A percentile compares a stretch with the other conserved stretches of the same genome.
phyloP scores from a whole-genome alignment of 139 green algal species.

The Chlorella ohadii region DNA sequence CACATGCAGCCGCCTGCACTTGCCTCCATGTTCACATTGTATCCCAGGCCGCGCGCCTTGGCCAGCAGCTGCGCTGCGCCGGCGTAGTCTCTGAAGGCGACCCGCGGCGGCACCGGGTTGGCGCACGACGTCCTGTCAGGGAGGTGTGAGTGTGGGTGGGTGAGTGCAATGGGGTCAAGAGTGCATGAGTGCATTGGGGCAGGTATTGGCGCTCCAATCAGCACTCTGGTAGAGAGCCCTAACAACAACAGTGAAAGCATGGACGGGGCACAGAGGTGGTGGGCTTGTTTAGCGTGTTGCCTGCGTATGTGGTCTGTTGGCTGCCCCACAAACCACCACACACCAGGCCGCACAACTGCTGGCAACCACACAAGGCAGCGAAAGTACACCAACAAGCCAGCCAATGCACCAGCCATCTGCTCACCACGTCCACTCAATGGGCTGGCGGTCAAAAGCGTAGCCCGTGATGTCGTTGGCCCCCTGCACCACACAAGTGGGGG shows the following conservation, averaged over 20 bases:
- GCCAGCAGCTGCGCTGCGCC: neutral
- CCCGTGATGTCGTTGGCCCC: conserved; percentile 14
- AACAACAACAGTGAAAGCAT: neutral
- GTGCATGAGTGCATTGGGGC: no score
- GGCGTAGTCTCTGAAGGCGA: neutral
- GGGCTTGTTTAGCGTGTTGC: no score
- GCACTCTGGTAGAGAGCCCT: no score
- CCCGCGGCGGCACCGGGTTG: neutral
- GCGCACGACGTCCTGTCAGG: neutral
- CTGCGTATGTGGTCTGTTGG: no score
- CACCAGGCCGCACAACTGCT: no score
- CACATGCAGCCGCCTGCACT: no score
- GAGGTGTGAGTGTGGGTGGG: neutral
- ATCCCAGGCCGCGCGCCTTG: neutral
- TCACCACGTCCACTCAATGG: conserved; percentile 31
- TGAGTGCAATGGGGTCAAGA: neutral
- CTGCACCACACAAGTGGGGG: neutral
- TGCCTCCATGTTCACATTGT: neutral
- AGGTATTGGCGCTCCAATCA: no score
- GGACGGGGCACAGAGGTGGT: neutral
- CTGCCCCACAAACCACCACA: no score
- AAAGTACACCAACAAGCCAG: no score
- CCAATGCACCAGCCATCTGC: neutral
- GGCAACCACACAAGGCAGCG: no score
- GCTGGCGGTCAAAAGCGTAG: conserved; percentile 15